Conservation (phyloP, 352 stramenopile genomes). For the Paralagenidium karlingii region DNA sequence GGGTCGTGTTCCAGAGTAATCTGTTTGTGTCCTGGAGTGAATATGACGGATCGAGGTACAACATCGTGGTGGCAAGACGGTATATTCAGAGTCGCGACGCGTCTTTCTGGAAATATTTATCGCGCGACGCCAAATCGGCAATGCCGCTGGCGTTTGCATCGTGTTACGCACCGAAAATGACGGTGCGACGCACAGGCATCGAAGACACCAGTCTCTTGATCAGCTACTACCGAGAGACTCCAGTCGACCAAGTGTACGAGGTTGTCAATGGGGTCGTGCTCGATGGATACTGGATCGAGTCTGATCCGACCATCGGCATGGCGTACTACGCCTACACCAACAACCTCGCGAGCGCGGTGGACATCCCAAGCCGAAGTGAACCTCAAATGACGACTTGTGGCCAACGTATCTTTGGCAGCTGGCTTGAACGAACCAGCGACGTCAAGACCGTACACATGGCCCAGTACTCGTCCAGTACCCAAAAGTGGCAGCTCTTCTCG, state of each 20-base stretch:
- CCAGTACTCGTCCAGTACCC: too few species aligned
- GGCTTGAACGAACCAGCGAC: too few species aligned
- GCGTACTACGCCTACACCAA: slow-evolving; percentile 1
- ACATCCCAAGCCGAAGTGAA: too few species aligned
- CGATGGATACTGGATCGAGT: slow-evolving; percentile 25
- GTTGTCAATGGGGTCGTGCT: slow-evolving; percentile 30
- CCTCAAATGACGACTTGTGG: too few species aligned
- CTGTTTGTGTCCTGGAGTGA: slow-evolving; percentile 59
- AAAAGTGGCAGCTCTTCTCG: too few species aligned
- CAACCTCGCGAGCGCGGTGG: too few species aligned
- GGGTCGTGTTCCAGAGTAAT: slow-evolving; percentile 26
- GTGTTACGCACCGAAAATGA: slow-evolving; percentile 21
- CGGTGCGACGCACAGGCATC: slow-evolving; percentile 27
- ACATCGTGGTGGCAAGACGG: slow-evolving; percentile 28
- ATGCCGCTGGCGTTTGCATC: slow-evolving; percentile 27
- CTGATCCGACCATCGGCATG: background rate
- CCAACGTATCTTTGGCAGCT: too few species aligned
- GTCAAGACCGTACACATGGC: too few species aligned
- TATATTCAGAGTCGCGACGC: slow-evolving; percentile 40
- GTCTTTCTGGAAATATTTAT: slow-evolving; percentile 38
- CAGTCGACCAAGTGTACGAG: slow-evolving; percentile 21
- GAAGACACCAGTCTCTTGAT: slow-evolving; percentile 35
- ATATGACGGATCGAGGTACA: slow-evolving; percentile 16
- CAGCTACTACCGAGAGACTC: slow-evolving; percentile 42
- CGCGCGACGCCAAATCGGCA: too few species aligned